Evolutionary conservation across 2,329 filamentous ascomycete genomes (phyloP), one percentile per base, ranked within the genome.

Genomic region (Colletotrichum coccodes): DNA sequence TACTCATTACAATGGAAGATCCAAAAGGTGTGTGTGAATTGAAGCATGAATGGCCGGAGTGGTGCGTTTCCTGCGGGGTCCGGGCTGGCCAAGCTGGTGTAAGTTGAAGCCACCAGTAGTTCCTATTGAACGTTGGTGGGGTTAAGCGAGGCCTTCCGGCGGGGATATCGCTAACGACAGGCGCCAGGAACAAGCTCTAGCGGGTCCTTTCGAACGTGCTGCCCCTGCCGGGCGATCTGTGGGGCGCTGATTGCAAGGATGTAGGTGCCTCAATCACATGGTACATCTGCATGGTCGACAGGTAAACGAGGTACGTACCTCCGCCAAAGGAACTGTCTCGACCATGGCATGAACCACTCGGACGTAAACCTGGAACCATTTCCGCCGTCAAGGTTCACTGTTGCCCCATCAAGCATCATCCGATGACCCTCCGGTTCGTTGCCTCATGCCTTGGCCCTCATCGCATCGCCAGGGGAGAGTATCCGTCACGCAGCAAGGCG

Each of bases 321-420:
- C 23, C 52, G 32, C 30, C 30, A 18, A 34, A 7, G 21, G 21
- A 8, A 9, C 40, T 26, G 42, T 59, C 21, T 32, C 6, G 42
- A 23, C 56, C 42, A 36, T 60, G 60, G 53, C 65, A 59, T 64
- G 65, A 68, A 68, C 60, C 53, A 64, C 65, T 64, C 53, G 53
- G 65, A 68, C 60, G 26, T 23, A 3, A 7, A 53, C 6, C 12
- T 64, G 36, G 46, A 52, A 53, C 60, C 36, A 8, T 36, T 47
- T n/a, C 46, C 30, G 26, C 26, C 23, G 12, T 53, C 46, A 64
- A 59, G 46, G 60, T 53, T 59, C 47, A 32, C 40, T 30, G 26
- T 42, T 47, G 53, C 47, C 38, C 52, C n/a, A 9, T 40, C 26
- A 38, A 38, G 32, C 46, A 23, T 54, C 65, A 59, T 64, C 65